Conservation (phyloP, 1,139 yeast species). For the Geotrichum fermentans region DNA sequence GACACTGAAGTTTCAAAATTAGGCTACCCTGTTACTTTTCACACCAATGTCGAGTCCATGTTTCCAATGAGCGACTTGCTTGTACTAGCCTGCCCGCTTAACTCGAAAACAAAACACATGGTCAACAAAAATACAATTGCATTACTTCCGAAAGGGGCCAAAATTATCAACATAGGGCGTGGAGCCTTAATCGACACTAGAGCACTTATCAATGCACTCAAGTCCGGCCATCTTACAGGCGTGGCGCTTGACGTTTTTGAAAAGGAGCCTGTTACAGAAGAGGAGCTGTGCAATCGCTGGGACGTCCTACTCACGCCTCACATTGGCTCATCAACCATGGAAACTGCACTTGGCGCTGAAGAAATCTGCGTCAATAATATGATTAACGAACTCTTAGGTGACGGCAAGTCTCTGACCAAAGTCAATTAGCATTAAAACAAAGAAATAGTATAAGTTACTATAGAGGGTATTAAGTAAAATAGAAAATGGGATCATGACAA, state of each 20-base stretch:
- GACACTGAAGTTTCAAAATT: conserved; percentile 33
- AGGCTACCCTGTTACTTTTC: conserved; percentile 45
- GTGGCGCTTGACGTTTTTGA: conserved; percentile 69
- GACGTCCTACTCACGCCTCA: conserved; percentile 78
- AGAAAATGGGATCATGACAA: neutral
- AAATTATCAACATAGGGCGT: conserved; percentile 75
- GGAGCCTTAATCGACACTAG: conserved; percentile 67
- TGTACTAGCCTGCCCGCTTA: conserved; percentile 65
- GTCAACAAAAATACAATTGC: conserved; percentile 48
- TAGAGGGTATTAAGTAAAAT: neutral
- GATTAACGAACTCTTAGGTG: conserved; percentile 38
- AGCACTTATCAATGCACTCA: conserved; percentile 57
- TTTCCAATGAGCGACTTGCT: conserved; percentile 51
- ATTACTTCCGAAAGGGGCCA: conserved; percentile 48
- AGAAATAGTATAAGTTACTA: neutral
- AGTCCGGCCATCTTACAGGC: conserved; percentile 60
- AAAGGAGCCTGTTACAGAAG: conserved; percentile 58
- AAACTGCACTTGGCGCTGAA: conserved; percentile 44
- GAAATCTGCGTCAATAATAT: conserved; percentile 46
- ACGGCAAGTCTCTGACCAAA: conserved; percentile 12
- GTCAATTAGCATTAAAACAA: conserved; percentile 14
- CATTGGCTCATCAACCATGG: conserved; percentile 64
- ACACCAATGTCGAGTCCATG: conserved; percentile 39
- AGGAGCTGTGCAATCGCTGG: conserved; percentile 50
- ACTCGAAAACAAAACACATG: conserved; percentile 53